phyloP scores from a whole-genome alignment of 164 flowering plant species.

The Aristolochia fimbriata region DNA sequence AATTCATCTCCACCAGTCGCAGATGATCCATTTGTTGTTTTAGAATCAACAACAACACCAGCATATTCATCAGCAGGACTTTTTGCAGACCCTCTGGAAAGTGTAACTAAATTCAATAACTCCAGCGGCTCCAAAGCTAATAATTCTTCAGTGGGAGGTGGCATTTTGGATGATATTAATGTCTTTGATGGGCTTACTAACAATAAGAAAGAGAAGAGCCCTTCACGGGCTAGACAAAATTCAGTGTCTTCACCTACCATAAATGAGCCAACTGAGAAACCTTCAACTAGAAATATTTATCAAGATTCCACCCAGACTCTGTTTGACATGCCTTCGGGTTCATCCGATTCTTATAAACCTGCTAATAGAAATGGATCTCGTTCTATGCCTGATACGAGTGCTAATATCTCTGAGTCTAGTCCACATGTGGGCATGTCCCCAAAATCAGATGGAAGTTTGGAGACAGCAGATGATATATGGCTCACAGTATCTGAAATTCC shows the following conservation, averaged over 20 bases:
- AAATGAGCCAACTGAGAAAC: slow-evolving; percentile 27
- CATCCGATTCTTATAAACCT: slow-evolving; percentile 32
- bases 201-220: slow-evolving; percentile 28
- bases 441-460: slow-evolving; percentile 33
- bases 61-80: slow-evolving; percentile 27
- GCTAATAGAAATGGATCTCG: slow-evolving; percentile 26
- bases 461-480: slow-evolving; percentile 64
- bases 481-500: slow-evolving; percentile 83
- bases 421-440: slow-evolving; percentile 30
- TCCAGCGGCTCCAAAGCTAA: slow-evolving; percentile 27
- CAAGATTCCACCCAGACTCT: slow-evolving; percentile 35
- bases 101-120: slow-evolving; percentile 28
- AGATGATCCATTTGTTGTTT: slow-evolving; percentile 65
- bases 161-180: slow-evolving; percentile 47
- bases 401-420: slow-evolving; percentile 25
- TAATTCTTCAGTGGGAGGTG: slow-evolving; percentile 27
- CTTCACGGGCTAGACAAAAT: slow-evolving; percentile 24
- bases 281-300: slow-evolving; percentile 24
- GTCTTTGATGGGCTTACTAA: slow-evolving; percentile 40
- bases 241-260: slow-evolving; percentile 14
- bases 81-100: slow-evolving; percentile 46
- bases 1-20: slow-evolving; percentile 26
- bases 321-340: slow-evolving; percentile 43
- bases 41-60: slow-evolving; percentile 37
- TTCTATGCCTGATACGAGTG: slow-evolving; percentile 22